Base-by-base conservation (phyloP, 2,329 filamentous ascomycete genomes). In the Colletotrichum limetticola region DNA sequence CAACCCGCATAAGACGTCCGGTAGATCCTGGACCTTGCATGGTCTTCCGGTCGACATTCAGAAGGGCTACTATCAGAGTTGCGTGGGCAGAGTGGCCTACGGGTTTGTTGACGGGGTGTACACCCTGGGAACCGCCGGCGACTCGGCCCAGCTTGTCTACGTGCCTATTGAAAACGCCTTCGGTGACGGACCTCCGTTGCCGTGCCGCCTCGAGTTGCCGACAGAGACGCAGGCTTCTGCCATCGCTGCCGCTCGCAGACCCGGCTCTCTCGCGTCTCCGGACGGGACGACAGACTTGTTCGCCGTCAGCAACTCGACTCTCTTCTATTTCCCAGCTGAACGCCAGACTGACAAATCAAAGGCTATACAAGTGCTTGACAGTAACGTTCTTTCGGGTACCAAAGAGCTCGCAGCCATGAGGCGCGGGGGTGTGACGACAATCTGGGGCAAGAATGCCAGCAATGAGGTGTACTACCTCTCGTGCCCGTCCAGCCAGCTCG, bases 291-390 rank as follows among this genome's bases (percentile, higher is more conserved):
- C 49, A 4, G 49, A 53, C 14, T 5, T 53, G 49, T 53, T 22
- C 49, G 49, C 9, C 3, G 49, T 53, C 49, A 19, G 9, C 7
- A 24, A 53, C n/a, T 53, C 49, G 49, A 14, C 8, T 24, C 49
- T 53, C 8, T 53, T n/a, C n/a, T 53, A 53, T 4, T 53, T 53
- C 49, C 49, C 49, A 24, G 49, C 49, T 1, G 49, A 53, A 53
- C 1, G n/a, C n/a, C 49, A 53, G n/a, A 53, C 49, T 5, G 49
- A 53, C 9, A 2, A 2, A 1, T 53, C 49, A 3, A n/a, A 24
- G 3, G 49, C 8, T 9, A 22, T 0, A 11, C 49, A 2, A 4
- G 0, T 53, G 49, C 49, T 53, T 0, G 0, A 2, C 0, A 53
- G n/a, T 4, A 53, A 14, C 7, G 9, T 53, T 0, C 14, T 53